These are phyloP conservation scores for Platismatia glauca DNA, from an alignment of 495 filamentous ascomycete genomes.

Conservation along the genomic window DNA sequence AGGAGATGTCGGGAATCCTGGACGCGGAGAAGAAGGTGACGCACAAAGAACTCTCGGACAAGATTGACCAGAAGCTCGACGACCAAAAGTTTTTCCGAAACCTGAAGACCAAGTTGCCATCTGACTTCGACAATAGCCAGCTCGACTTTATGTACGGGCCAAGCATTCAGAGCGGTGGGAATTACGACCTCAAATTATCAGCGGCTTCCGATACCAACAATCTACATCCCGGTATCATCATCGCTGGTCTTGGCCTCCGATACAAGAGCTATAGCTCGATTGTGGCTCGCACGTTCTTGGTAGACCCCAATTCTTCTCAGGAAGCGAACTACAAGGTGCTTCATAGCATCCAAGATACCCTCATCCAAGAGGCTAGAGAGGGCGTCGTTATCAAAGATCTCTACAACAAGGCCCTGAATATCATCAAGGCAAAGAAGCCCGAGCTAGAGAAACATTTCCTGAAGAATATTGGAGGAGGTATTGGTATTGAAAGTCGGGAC, in stretches of 20 bases:
- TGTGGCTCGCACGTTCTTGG: constrained; percentile 86
- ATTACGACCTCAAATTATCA: constrained; percentile 78
- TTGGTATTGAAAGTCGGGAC: constrained; percentile 87
- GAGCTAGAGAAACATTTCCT: constrained; percentile 89
- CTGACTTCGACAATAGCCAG: constrained; percentile 80
- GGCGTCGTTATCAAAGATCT: constrained; percentile 82
- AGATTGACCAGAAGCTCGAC: constrained; percentile 82
- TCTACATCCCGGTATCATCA: constrained; percentile 87
- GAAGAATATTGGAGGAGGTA: constrained; percentile 80
- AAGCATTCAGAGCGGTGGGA: constrained; percentile 89
- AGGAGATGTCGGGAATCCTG: constrained; percentile 91
- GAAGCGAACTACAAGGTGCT: constrained; percentile 93
- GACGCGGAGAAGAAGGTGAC: constrained; percentile 95
- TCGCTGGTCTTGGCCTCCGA: constrained; percentile 80
- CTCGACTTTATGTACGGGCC: constrained; percentile 91
- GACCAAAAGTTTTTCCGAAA: constrained; percentile 86
- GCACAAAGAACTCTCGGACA: constrained; percentile 71
- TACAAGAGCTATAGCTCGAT: constrained; percentile 92
- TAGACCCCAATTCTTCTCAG: constrained; percentile 91
- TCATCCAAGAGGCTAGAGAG: constrained; percentile 85
- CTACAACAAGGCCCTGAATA: constrained; percentile 71
- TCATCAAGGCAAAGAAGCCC: constrained; percentile 79
- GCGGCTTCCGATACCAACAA: constrained; percentile 68
- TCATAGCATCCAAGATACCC: constrained; percentile 68
- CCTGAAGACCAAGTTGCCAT: constrained; percentile 67